Evolutionary conservation across 1,284 basidiomycete genomes (phyloP).

Genomic region (Rhodotorula sp.): DNA sequence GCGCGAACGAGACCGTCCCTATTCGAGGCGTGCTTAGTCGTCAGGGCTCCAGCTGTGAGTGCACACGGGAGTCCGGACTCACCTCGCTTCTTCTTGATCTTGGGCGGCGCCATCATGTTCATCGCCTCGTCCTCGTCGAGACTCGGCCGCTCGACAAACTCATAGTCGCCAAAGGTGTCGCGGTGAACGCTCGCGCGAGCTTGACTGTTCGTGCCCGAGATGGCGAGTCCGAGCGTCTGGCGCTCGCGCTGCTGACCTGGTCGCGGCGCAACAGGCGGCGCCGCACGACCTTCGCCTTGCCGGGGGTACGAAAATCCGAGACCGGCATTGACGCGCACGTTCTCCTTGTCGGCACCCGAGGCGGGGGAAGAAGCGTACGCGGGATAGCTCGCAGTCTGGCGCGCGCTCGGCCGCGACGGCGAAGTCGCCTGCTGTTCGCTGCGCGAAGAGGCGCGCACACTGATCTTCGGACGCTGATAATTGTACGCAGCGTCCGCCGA

Average conservation of each 20-base stretch:
- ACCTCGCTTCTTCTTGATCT: constrained; percentile 40
- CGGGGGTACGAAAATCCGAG: constrained; percentile 17
- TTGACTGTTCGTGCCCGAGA: background rate
- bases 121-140: constrained; percentile 28
- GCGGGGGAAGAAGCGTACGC: constrained; percentile 1
- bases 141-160: constrained; percentile 33
- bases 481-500: constrained; percentile 17
- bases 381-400: constrained; percentile 2
- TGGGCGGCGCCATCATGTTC: constrained; percentile 10
- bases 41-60: no score
- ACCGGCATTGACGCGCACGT: constrained; percentile 23
- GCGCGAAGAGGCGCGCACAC: constrained; percentile 31
- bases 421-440: constrained; percentile 9
- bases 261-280: constrained; percentile 25
- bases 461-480: constrained; percentile 18
- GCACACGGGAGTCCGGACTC: background rate
- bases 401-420: constrained; percentile 1
- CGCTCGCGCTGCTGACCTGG: constrained; percentile 19
- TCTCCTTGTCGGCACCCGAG: constrained; percentile 41
- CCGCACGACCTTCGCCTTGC: background rate
- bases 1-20: constrained; percentile 38
- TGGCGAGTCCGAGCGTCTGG: constrained; percentile 14
- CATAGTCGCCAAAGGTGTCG: constrained; percentile 23
- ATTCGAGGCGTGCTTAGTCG: background rate
- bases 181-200: background rate